Base-by-base conservation (phyloP, 225 moss, liverwort and hornwort genomes). In the Neckera pumila region DNA sequence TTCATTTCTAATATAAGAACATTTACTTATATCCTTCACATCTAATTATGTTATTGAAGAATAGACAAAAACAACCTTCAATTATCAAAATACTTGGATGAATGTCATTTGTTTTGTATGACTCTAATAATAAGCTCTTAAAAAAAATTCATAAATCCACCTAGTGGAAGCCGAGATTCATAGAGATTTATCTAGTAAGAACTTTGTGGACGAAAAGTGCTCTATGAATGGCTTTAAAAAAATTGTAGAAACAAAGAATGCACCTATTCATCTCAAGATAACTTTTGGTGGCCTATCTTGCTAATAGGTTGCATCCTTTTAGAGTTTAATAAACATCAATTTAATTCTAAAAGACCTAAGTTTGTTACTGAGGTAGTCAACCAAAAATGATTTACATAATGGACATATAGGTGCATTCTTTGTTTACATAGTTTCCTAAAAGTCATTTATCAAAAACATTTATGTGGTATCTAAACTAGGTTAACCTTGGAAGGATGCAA, bases 301-400 rank as follows among this genome's bases (percentile, higher is more conserved):
- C 19, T 11, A 65, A 36, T 36, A 36, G 34, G 2, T 65, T 65
- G 10, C 1, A 3, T 69, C n/a, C 4, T 23, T n/a, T 22, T 22
- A n/a, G 4, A 1, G 1, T n/a, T 67, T 6, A 67, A 20, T 11
- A 67, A 67, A n/a, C 6, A 3, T n/a, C 12, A n/a, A 12, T 7
- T 21, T 22, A 12, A n/a, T 1, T 22, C n/a, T 67, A 67, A n/a
- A 22, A 67, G n/a, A n/a, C 1, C 6, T 1, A 3, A n/a, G 7
- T 0, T 11, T 67, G 1, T 7, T n/a, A n/a, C 1, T 0, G 0
- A n/a, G 38, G 4, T 69, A 23, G 13, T 22, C 38, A 69, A 38
- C 38, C n/a, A 67, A 22, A 38, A 69, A 69, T 69, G 1, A 69
- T 69, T 2, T 18, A 13, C 1, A 69, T 23, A 25, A 67, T n/a